A percentile compares a stretch with the other conserved stretches of the same genome.
Conservation (phyloP, 345 rosid genomes). For the Mercurialis annua region DNA sequence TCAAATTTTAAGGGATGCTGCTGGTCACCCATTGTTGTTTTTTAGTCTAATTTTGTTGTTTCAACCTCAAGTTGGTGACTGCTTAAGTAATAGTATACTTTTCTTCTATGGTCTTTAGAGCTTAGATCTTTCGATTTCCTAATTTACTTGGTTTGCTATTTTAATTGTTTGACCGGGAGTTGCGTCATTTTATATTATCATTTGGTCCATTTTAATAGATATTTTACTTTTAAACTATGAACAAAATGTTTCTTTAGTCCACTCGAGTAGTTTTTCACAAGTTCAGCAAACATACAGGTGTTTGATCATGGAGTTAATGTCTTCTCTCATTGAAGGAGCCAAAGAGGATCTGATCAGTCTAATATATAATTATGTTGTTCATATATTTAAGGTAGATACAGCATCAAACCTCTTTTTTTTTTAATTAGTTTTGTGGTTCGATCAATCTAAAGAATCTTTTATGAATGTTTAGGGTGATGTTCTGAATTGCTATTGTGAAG, state of each 20-base stretch:
- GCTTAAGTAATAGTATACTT: not conserved
- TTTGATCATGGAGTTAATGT: conserved; percentile 58
- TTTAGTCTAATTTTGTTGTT: not conserved
- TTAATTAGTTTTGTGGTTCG: not conserved
- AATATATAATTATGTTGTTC: conserved; percentile 55
- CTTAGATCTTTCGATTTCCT: not conserved
- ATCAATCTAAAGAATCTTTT: conserved; percentile 6
- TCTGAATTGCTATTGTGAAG: conserved; percentile 54
- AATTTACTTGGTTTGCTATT: no score
- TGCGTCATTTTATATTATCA: not conserved
- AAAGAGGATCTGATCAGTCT: conserved; percentile 59
- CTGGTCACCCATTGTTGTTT: not conserved
- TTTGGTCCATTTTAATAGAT: not conserved
- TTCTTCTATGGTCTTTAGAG: not conserved
- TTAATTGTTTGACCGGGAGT: not conserved
- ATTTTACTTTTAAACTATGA: not conserved
- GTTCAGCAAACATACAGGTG: conserved; percentile 14
- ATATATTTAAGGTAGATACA: conserved; percentile 54
- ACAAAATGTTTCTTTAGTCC: not conserved
- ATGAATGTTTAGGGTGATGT: conserved; percentile 42
- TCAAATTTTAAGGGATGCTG: not conserved
- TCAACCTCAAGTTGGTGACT: not conserved
- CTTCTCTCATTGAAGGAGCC: conserved; percentile 72
- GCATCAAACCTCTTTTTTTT: not conserved
- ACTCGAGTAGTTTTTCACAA: not conserved